These are phyloP conservation scores for Trichothecium roseum DNA, from an alignment of 2,329 filamentous ascomycete species.

Conservation along the genomic window DNA sequence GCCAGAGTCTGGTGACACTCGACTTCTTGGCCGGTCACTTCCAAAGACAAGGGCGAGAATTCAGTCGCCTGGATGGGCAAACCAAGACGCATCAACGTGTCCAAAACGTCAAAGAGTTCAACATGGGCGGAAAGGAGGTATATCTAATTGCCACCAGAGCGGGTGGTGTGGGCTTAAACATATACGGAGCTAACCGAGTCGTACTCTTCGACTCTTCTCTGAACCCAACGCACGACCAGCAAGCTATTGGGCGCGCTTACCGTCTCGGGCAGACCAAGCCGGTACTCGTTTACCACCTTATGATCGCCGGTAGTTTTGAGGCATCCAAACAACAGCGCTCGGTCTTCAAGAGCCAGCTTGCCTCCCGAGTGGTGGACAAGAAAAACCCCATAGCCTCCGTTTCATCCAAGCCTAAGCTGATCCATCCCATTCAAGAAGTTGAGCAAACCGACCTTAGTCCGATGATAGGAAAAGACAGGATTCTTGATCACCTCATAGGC, in stretches of 20 bases:
- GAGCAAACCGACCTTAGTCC: slow-evolving; percentile 37
- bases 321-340: slow-evolving; percentile 60
- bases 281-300: slow-evolving; percentile 77
- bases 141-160: slow-evolving; percentile 78
- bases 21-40: slow-evolving; percentile 57
- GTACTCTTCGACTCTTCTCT: slow-evolving; percentile 78
- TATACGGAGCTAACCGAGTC: slow-evolving; percentile 74
- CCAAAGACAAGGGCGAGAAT: slow-evolving; percentile 32
- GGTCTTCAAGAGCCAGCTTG: slow-evolving; percentile 75
- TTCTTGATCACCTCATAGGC: slow-evolving; percentile 41
- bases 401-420: no score
- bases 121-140: slow-evolving; percentile 43
- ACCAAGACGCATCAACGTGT: slow-evolving; percentile 50
- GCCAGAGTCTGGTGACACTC: slow-evolving; percentile 59
- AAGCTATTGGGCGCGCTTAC: slow-evolving; percentile 79
- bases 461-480: slow-evolving; percentile 50
- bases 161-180: slow-evolving; percentile 75
- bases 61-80: slow-evolving; percentile 56
- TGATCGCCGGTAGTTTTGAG: slow-evolving; percentile 72
- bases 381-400: slow-evolving; percentile 66
- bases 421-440: slow-evolving; percentile 47
- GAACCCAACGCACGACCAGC: slow-evolving; percentile 73
- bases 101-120: slow-evolving; percentile 57
- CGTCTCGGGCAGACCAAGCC: slow-evolving; percentile 72
- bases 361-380: slow-evolving; percentile 72